Evolutionary conservation across 345 rosid genomes (phyloP), one percentile per base, ranked within the genome.

Genomic region (Xanthoceras sorbifolium): DNA sequence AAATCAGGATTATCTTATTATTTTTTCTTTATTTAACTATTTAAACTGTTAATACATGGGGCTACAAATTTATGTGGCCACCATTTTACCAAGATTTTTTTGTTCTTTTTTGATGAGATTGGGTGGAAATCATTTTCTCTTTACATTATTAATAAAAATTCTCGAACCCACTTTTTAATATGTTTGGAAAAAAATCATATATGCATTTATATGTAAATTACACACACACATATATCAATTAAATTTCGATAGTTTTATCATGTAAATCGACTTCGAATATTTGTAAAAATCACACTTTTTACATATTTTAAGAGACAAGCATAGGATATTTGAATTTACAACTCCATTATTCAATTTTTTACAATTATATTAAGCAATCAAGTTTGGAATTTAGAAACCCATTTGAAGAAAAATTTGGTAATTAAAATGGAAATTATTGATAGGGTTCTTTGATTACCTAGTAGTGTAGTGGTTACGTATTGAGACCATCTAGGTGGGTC

Each of bases 21-120:
- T 52, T 81, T 61, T 70, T 38, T 67, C 25, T 42, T 18, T 78
- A 67, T 67, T 79, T 73, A 7, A 40, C 60, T 14, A 59, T 76
- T 77, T 42, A 72, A 57, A 36, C 26, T 72, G 6, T 57, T 34
- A 11, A 54, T 32, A 55, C 31, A 9, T 59, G n/a, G n/a, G n/a
- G n/a, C n/a, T n/a, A 66, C 76, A 62, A 29, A 26, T 29, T 72
- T 54, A 42, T 72, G 74, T 72, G 76, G 70, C 70, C 70, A 14
- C 44, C 68, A 70, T 83, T 75, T 59, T 69, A 74, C 75, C 78
- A 17, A 60, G 40, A 26, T 57, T 76, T 59, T 76, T 67, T 76
- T 77, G 66, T 65, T 44, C 9, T 0, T 25, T 25, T n/a, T 6
- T 22, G 22, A 57, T 57, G 6, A 9, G 23, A 6, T 57, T 10